These are phyloP conservation scores for Alternaria sp. DNA, from an alignment of 2,329 filamentous ascomycete genomes.

Conservation along the genomic window DNA sequence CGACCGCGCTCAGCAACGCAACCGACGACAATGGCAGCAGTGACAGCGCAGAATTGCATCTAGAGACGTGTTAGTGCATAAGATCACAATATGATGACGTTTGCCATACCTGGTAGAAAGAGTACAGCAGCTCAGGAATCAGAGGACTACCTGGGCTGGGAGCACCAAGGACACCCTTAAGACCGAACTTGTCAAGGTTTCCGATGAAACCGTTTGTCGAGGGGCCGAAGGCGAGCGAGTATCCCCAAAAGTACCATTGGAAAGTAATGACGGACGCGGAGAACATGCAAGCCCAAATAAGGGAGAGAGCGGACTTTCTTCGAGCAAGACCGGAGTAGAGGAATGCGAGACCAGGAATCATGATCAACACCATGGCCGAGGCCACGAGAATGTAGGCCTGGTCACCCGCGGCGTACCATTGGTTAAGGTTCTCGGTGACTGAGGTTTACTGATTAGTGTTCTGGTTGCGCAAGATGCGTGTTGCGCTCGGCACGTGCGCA, in stretches of 20 bases:
- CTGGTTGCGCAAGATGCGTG: slow-evolving; percentile 11
- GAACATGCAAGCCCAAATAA: slow-evolving; percentile 98
- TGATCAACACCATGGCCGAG: slow-evolving; percentile 92
- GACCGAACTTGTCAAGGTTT: slow-evolving; percentile 85
- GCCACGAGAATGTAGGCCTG: slow-evolving; percentile 91
- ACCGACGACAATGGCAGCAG: slow-evolving; percentile 88
- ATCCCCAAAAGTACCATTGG: slow-evolving; percentile 99
- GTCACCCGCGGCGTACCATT: slow-evolving; percentile 93
- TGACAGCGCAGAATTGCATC: slow-evolving; percentile 98
- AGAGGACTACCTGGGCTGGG: slow-evolving; percentile 91
- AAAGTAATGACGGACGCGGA: slow-evolving; percentile 90
- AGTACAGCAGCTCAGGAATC: slow-evolving; percentile 88
- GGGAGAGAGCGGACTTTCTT: slow-evolving; percentile 93
- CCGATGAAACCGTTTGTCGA: slow-evolving; percentile 92
- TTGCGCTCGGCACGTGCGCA: slow-evolving; percentile 31
- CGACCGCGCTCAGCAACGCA: slow-evolving; percentile 94
- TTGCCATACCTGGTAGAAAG: slow-evolving; percentile 83
- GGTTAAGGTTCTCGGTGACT: slow-evolving; percentile 90
- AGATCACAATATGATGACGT: neutral
- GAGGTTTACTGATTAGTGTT: slow-evolving; percentile 26
- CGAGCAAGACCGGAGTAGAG: slow-evolving; percentile 97
- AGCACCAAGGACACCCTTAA: slow-evolving; percentile 81
- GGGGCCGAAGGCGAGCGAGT: slow-evolving; percentile 89
- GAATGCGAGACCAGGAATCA: slow-evolving; percentile 96
- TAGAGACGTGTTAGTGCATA: slow-evolving; percentile 50